These are phyloP conservation scores for Austroboletus niveus DNA, from an alignment of 1,284 basidiomycete genomes.

Conservation along the genomic window DNA sequence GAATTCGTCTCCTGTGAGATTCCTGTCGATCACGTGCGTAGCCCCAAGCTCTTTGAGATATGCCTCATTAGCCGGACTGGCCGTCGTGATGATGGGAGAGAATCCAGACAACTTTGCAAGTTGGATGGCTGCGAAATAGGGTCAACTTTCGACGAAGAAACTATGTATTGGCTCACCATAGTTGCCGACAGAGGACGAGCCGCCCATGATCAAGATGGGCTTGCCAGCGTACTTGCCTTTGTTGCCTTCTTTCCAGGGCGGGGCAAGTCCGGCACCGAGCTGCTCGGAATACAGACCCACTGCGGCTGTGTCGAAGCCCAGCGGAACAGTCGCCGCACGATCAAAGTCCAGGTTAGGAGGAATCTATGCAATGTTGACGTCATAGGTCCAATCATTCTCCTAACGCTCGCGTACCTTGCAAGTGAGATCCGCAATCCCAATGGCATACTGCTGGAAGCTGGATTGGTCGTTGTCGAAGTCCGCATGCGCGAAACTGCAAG, in stretches of 20 bases:
- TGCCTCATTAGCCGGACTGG: conserved; percentile 43
- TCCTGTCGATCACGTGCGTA: conserved; percentile 49
- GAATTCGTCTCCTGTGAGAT: conserved; percentile 28
- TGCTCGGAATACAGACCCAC: conserved; percentile 32
- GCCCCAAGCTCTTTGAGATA: conserved; percentile 52
- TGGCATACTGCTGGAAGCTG: conserved; percentile 34
- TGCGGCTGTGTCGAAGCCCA: conserved; percentile 36
- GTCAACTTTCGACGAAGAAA: background rate
- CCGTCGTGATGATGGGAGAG: conserved; percentile 52
- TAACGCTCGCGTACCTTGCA: conserved; percentile 30
- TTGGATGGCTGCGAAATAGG: conserved; percentile 44
- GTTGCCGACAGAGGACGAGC: conserved; percentile 43
- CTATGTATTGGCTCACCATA: conserved; percentile 30
- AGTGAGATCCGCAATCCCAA: conserved; percentile 23
- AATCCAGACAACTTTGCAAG: conserved; percentile 53
- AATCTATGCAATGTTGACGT: conserved; percentile 17
- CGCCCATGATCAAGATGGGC: conserved; percentile 44
- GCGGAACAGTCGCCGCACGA: conserved; percentile 36
- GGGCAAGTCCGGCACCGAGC: conserved; percentile 27
- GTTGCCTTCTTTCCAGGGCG: conserved; percentile 35
- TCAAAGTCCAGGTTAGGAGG: conserved; percentile 31
- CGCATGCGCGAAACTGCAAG: conserved; percentile 19
- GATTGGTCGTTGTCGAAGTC: conserved; percentile 21
- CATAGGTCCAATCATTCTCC: background rate
- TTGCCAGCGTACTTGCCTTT: conserved; percentile 36